Evolutionary conservation across 148 eudicot species (phyloP).

Genomic region (Chenopodium formosanum): DNA sequence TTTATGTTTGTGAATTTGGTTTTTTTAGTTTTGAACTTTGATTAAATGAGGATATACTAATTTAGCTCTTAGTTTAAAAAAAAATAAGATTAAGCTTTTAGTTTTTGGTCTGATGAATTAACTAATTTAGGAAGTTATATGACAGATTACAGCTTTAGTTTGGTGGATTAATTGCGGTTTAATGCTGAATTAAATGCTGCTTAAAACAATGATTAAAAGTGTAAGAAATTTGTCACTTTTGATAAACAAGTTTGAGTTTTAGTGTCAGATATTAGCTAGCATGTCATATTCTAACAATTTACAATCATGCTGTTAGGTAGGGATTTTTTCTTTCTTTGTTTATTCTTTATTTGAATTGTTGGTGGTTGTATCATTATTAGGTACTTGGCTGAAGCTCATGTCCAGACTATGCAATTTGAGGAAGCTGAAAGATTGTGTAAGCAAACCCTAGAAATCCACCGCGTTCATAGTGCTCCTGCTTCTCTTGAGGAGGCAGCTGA

Average conservation of each 20-base stretch:
- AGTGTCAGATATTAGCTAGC: constrained; percentile 1
- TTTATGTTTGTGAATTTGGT: neutral
- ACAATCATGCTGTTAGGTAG: neutral
- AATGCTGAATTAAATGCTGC: neutral
- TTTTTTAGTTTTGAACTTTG: neutral
- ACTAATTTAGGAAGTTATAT: neutral
- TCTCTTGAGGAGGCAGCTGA: constrained; percentile 98
- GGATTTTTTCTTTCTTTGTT: neutral
- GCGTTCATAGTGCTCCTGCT: constrained; percentile 87
- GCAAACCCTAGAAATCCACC: constrained; percentile 89
- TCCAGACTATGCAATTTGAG: constrained; percentile 96
- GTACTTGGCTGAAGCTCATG: constrained; percentile 95
- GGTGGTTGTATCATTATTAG: constrained; percentile 35
- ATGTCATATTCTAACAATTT: neutral
- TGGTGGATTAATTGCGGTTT: neutral
- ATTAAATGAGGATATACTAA: too few species aligned
- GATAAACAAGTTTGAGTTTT: neutral
- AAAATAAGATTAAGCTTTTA: too few species aligned
- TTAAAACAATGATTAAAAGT: neutral
- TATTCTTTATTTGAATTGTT: neutral
- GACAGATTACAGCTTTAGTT: neutral
- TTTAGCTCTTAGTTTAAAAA: neutral
- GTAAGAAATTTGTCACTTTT: neutral
- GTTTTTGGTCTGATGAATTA: neutral
- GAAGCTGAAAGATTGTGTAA: constrained; percentile 86